A percentile compares a stretch with the other conserved stretches of the same genome.
These are phyloP conservation scores for Tolypocladium pustulatum DNA, from an alignment of 2,329 filamentous ascomycete species.

Conservation along the genomic window DNA sequence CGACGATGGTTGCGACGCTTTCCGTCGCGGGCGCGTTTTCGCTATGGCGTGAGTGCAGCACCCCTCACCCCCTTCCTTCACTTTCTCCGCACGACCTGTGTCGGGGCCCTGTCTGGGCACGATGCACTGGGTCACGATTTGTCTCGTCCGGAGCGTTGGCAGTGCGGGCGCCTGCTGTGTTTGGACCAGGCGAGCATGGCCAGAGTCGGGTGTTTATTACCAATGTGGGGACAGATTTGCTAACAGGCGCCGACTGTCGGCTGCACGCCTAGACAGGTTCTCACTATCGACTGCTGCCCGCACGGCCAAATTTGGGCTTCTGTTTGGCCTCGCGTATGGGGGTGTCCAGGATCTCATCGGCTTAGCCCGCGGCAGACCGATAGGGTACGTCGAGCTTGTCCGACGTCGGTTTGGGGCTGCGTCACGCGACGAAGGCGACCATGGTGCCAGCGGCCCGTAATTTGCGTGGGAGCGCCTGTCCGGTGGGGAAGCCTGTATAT, in stretches of 20 bases:
- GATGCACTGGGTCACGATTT: neutral
- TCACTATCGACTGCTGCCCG: constrained; percentile 65
- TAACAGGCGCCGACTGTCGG: constrained; percentile 18
- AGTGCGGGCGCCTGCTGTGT: neutral
- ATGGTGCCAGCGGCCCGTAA: constrained; percentile 1
- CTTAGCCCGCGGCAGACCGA: constrained; percentile 56
- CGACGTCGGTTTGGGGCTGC: constrained; percentile 28
- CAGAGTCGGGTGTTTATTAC: constrained; percentile 13
- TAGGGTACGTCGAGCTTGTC: constrained; percentile 65
- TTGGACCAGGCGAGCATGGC: constrained; percentile 7
- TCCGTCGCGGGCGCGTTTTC: constrained; percentile 82
- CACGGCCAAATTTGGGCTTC: constrained; percentile 69
- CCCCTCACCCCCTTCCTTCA: neutral
- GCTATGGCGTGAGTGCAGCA: constrained; percentile 57
- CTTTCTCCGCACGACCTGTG: neutral
- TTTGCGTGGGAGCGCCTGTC: constrained; percentile 5
- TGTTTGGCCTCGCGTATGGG: constrained; percentile 72
- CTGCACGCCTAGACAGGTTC: constrained; percentile 54
- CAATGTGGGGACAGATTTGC: constrained; percentile 9
- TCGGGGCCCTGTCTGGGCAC: neutral
- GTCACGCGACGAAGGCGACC: constrained; percentile 8
- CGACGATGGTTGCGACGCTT: constrained; percentile 72
- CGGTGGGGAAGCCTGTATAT: neutral
- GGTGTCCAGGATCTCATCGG: constrained; percentile 67
- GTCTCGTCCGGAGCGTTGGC: neutral